phyloP scores from a whole-genome alignment of 2,329 filamentous ascomycete species.

The Geosmithia putterillii region DNA sequence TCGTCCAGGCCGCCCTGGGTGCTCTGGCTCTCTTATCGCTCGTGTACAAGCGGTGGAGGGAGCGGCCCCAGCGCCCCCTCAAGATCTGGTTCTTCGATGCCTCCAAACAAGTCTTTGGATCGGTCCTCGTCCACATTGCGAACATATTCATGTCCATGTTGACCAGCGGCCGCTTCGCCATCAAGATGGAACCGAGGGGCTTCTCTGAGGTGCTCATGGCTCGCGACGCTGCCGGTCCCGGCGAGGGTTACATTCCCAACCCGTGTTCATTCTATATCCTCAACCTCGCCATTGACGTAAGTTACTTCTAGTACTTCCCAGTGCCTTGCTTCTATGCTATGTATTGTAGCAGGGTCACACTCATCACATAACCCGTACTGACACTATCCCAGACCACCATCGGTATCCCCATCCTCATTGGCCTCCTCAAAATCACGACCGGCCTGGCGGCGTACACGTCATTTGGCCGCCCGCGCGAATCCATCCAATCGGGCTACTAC shows the following conservation, averaged over 20 bases:
- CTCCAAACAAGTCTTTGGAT: slow-evolving; percentile 94
- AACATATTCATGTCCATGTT: slow-evolving; percentile 97
- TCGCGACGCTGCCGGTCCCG: slow-evolving; percentile 18
- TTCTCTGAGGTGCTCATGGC: slow-evolving; percentile 25
- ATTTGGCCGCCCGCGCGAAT: slow-evolving; percentile 69
- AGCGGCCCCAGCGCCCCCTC: slow-evolving; percentile 79
- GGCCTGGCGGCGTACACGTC: slow-evolving; percentile 60
- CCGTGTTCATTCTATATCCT: slow-evolving; percentile 94
- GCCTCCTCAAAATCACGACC: slow-evolving; percentile 72
- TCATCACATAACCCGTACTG: background rate
- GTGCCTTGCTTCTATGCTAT: background rate
- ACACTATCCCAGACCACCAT: slow-evolving; percentile 53
- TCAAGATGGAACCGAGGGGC: slow-evolving; percentile 40
- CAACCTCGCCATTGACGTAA: slow-evolving; percentile 89
- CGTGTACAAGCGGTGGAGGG: slow-evolving; percentile 87
- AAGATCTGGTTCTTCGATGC: slow-evolving; percentile 98
- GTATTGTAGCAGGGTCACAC: no score
- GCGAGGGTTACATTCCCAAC: slow-evolving; percentile 60
- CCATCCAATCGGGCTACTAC: slow-evolving; percentile 88
- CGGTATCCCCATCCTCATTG: slow-evolving; percentile 87
- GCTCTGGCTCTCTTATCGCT: slow-evolving; percentile 71
- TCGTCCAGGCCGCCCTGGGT: slow-evolving; percentile 82
- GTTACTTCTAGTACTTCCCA: slow-evolving; percentile 21
- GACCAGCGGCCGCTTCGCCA: slow-evolving; percentile 70
- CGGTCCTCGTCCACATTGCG: slow-evolving; percentile 77